These are phyloP conservation scores for Echites panduratus DNA, from an alignment of 257 asterid genomes.

Conservation along the genomic window DNA sequence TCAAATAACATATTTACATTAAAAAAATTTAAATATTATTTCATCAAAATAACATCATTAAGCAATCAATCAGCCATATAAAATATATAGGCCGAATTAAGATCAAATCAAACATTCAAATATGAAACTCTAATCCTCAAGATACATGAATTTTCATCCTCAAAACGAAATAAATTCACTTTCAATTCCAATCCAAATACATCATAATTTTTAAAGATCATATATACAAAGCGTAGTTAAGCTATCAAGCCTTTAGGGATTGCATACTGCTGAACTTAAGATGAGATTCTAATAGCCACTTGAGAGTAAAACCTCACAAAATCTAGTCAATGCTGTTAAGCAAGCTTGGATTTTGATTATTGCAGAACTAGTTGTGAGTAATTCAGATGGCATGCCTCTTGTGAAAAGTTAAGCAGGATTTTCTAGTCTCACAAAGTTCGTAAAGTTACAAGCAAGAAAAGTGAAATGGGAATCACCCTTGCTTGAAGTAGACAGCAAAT, in stretches of 20 bases:
- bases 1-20: no score
- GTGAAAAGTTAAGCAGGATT: neutral
- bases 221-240: neutral
- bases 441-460: neutral
- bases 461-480: neutral
- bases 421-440: neutral
- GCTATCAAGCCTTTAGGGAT: neutral
- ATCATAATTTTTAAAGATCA: neutral
- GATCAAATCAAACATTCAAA: no score
- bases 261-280: neutral
- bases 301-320: neutral
- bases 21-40: no score
- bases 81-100: no score
- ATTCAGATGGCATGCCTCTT: neutral
- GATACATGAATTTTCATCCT: no score
- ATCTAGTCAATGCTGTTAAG: constrained; percentile 2
- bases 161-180: no score
- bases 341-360: neutral
- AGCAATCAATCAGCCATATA: no score
- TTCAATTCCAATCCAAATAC: no score
- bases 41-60: no score
- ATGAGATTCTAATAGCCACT: neutral
- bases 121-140: no score
- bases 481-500: constrained; percentile 1
- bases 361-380: no score